Conservation (phyloP, 106 monocot species). For the Apostasia ramifera region DNA sequence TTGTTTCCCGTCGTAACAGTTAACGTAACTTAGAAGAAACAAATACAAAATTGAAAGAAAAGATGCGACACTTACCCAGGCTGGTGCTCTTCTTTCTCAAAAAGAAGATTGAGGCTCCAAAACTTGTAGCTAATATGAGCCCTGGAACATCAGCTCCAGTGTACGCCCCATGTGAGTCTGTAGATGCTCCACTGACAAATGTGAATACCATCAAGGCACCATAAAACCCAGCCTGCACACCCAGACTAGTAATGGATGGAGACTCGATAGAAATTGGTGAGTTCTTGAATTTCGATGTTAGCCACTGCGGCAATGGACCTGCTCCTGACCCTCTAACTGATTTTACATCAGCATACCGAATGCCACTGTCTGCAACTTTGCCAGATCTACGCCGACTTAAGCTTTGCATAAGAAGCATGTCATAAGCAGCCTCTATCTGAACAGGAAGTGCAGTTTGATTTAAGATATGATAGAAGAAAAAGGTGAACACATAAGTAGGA, state of each 20-base stretch:
- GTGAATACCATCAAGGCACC: slow-evolving; percentile 89
- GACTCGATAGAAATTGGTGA: slow-evolving; percentile 69
- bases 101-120: slow-evolving; percentile 93
- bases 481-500: background rate
- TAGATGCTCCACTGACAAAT: slow-evolving; percentile 63
- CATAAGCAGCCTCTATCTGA: slow-evolving; percentile 97
- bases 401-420: slow-evolving; percentile 95
- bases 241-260: slow-evolving; percentile 60
- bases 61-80: slow-evolving; percentile 37
- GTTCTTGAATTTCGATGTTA: slow-evolving; percentile 52
- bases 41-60: background rate
- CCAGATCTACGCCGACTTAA: slow-evolving; percentile 75
- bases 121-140: slow-evolving; percentile 66
- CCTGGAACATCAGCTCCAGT: slow-evolving; percentile 89
- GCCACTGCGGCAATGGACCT: slow-evolving; percentile 57
- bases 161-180: slow-evolving; percentile 40
- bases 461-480: background rate
- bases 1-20: no score
- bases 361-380: slow-evolving; percentile 65
- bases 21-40: background rate
- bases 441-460: slow-evolving; percentile 8
- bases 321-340: slow-evolving; percentile 39
- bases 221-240: slow-evolving; percentile 75
- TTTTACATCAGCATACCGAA: slow-evolving; percentile 98
- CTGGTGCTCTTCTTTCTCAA: slow-evolving; percentile 74